These are phyloP conservation scores for Lyophyllum shimeji DNA, from an alignment of 768 basidiomycete species.

Conservation along the genomic window DNA sequence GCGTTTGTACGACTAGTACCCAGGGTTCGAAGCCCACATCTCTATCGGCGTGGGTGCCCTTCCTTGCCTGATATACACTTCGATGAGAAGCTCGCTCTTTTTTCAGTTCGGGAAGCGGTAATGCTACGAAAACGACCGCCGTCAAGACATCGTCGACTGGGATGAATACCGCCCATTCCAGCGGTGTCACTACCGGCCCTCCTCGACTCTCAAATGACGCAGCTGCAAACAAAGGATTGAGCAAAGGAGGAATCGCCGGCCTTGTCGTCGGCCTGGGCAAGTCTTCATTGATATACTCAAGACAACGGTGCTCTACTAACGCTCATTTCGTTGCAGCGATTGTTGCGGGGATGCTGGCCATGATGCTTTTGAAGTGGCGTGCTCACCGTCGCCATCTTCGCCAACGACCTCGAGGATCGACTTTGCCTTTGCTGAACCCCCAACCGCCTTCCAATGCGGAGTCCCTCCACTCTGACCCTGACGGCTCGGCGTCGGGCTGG, in stretches of 20 bases:
- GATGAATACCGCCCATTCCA: not conserved
- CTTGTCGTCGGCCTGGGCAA: slow-evolving; percentile 17
- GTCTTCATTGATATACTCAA: not conserved
- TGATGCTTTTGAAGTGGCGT: slow-evolving; percentile 13
- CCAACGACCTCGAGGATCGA: slow-evolving; percentile 17
- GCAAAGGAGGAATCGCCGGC: slow-evolving; percentile 20
- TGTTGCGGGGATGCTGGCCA: slow-evolving; percentile 3
- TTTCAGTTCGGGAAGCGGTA: not conserved
- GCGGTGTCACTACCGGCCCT: not conserved
- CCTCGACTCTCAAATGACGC: not conserved
- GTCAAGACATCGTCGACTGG: not conserved
- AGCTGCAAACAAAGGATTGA: slow-evolving; percentile 11
- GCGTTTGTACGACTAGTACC: slow-evolving; percentile 10
- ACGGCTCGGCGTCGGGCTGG: not conserved
- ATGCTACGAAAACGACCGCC: not conserved
- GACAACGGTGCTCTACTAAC: not conserved
- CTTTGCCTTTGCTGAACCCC: not conserved
- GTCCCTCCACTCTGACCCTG: not conserved
- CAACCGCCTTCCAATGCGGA: slow-evolving; percentile 4
- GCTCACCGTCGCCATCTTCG: slow-evolving; percentile 8
- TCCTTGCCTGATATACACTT: not conserved
- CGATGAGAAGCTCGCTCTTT: not conserved
- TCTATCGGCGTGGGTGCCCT: not conserved
- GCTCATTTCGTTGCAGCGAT: slow-evolving; percentile 1
- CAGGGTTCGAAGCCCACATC: not conserved